These are phyloP conservation scores for Lenwebbia sp. DNA, from an alignment of 345 rosid species.

Conservation along the genomic window DNA sequence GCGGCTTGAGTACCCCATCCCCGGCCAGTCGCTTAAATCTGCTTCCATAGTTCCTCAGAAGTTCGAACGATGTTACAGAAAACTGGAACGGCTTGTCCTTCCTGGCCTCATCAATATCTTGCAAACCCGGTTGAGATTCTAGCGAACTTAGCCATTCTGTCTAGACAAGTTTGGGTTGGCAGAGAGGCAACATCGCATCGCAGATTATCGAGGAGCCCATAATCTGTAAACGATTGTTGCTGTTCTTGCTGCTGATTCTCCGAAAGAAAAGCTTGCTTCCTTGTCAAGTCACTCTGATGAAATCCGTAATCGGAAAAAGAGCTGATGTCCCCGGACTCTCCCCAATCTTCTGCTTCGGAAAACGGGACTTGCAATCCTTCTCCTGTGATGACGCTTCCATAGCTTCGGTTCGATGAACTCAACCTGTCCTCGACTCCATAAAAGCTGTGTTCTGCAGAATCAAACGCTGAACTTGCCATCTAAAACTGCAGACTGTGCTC, in stretches of 20 bases:
- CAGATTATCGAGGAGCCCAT: conserved; percentile 9
- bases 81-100: neutral
- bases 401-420: conserved; percentile 7
- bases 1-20: conserved; percentile 3
- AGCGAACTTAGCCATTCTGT: conserved; percentile 12
- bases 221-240: neutral
- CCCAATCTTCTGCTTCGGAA: neutral
- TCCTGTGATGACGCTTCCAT: neutral
- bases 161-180: conserved; percentile 7
- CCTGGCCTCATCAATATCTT: neutral
- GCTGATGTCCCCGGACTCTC: neutral
- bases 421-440: conserved; percentile 4
- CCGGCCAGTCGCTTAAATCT: conserved; percentile 4
- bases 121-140: neutral
- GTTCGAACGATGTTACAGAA: conserved; percentile 20
- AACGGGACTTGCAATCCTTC: neutral
- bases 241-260: conserved; percentile 9
- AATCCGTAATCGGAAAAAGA: conserved; percentile 7
- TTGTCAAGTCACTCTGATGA: neutral
- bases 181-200: conserved; percentile 8
- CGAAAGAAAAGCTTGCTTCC: neutral
- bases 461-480: conserved; percentile 5
- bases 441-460: neutral
- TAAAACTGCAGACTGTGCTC: neutral
- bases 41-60: conserved; percentile 14